phyloP scores from a whole-genome alignment of 805 yeast species.

The Clavispora vitiphila region DNA sequence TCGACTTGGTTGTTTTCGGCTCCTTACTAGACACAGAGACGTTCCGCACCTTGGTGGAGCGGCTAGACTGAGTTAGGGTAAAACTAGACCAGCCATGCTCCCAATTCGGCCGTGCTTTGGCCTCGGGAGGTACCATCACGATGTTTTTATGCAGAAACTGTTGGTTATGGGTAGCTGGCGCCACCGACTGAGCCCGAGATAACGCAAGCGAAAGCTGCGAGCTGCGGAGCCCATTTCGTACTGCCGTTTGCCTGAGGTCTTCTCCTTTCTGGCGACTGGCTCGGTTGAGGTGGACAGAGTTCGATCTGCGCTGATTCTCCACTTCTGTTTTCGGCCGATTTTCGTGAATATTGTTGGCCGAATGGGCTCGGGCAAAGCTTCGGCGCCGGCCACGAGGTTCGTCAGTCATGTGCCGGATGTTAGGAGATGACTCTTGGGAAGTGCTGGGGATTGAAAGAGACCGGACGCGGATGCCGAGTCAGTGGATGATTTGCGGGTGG shows the following conservation, averaged over 20 bases:
- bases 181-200: background rate
- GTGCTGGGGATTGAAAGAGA: too few relatives aligned
- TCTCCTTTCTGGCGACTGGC: background rate
- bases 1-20: conserved; percentile 1
- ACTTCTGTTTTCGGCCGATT: background rate
- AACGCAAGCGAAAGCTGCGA: background rate
- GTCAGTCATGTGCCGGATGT: background rate
- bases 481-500: too few relatives aligned
- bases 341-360: background rate
- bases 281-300: background rate
- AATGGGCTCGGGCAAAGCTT: conserved; percentile 1
- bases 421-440: too few relatives aligned
- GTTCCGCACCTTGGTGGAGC: background rate
- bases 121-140: conserved; percentile 6
- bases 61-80: background rate
- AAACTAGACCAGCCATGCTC: conserved; percentile 1
- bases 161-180: conserved; percentile 1
- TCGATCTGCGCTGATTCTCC: background rate
- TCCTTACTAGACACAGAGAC: background rate
- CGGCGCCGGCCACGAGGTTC: conserved; percentile 3
- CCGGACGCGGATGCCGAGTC: too few relatives aligned
- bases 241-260: conserved; percentile 9
- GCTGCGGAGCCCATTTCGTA: conserved; percentile 8
- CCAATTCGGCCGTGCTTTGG: background rate
- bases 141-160: conserved; percentile 8